phyloP scores from a whole-genome alignment of 495 filamentous ascomycete genomes.

The Trypethelium eluteriae region DNA sequence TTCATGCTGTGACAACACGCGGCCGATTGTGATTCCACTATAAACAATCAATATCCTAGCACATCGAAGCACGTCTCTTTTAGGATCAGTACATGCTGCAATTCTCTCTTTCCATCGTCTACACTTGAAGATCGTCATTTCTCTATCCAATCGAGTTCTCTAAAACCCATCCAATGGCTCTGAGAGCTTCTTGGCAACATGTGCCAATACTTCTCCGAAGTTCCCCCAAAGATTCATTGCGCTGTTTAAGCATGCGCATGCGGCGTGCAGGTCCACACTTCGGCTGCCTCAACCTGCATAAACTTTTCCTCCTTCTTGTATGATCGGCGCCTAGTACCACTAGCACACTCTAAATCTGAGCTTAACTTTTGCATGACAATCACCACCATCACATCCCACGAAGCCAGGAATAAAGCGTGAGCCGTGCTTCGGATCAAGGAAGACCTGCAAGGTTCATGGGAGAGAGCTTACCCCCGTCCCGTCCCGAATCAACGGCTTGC shows the following conservation, averaged over 20 bases:
- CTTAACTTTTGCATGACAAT: constrained; percentile 1
- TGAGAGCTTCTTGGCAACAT: too few species aligned
- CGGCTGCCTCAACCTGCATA: not conserved
- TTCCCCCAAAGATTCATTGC: too few species aligned
- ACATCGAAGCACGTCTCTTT: not conserved
- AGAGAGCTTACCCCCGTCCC: not conserved
- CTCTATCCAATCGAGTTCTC: too few species aligned
- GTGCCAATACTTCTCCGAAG: too few species aligned
- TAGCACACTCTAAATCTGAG: constrained; percentile 11
- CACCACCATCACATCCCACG: not conserved
- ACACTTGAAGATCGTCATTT: not conserved
- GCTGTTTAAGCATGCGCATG: not conserved
- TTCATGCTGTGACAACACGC: not conserved
- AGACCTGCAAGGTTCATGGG: not conserved
- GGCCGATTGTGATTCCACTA: too few species aligned
- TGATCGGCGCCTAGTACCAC: not conserved
- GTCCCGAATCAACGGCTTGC: not conserved
- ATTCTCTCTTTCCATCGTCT: not conserved
- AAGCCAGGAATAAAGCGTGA: not conserved
- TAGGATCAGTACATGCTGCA: not conserved
- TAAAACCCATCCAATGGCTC: too few species aligned
- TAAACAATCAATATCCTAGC: too few species aligned
- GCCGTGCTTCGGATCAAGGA: not conserved
- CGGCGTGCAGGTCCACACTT: not conserved
- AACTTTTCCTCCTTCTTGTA: not conserved